Base-by-base conservation (phyloP, 179 eudicot genomes). In the Dionaea muscipula region DNA sequence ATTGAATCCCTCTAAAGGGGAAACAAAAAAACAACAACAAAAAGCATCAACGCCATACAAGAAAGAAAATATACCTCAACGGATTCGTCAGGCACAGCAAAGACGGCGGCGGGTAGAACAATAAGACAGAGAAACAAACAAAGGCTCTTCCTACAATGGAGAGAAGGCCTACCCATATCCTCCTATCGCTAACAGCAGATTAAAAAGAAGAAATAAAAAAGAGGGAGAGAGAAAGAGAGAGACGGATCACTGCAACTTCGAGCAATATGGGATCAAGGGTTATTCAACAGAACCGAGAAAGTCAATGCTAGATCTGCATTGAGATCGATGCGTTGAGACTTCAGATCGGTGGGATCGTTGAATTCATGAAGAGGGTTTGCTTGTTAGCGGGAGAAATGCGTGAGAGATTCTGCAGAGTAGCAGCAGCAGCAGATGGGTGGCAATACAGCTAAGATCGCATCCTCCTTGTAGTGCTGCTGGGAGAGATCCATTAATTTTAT, bases 1-100 rank as follows among this genome's bases (percentile, higher is more conserved):
- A 8, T 9, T 23, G 15, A 2, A 10, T 7, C 16, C n/a, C n/a
- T n/a, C n/a, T n/a, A n/a, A n/a, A n/a, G n/a, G n/a, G n/a, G n/a
- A n/a, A n/a, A n/a, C n/a, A 2, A 16, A 52, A 27, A 28, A 7
- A 52, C 7, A 17, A 0, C 39, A 18, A 27, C 27, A 4, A 17
- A n/a, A 52, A 18, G 16, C 17, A 15, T 11, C 12, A n/a, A 20
- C n/a, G 23, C 2, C 4, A 47, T 8, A 12, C 10, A 21, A 47
- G 6, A 5, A 16, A 44, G 28, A 52, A 37, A 38, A 54, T 40
- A 35, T 63, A 73, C 77, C 77, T 73, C 73, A 54, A 70, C 77
- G 11, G 57, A 68, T 33, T 47, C 64, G 1, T 68, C 55, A 45
- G 68, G 35, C 64, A 64, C 47, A 47, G 41, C 20, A 4, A 57